Evolutionary conservation across 257 asterid genomes (phyloP).

Genomic region (Solanum okadae): DNA sequence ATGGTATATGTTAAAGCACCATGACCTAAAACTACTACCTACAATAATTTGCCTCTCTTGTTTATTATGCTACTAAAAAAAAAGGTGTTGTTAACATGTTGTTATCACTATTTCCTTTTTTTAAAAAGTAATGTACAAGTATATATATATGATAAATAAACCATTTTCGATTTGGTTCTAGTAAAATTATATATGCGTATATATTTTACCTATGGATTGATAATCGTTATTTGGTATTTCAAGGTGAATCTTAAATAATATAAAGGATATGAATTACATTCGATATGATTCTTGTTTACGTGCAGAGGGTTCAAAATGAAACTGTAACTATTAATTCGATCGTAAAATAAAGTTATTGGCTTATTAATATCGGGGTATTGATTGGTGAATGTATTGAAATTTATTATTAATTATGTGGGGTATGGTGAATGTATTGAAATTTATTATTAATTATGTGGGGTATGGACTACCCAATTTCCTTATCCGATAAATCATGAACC

Average conservation of each 20-base stretch:
- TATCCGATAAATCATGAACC: too few relatives aligned
- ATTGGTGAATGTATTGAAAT: too few relatives aligned
- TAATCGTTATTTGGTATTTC: too few relatives aligned
- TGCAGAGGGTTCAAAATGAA: too few relatives aligned
- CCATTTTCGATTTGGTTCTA: background rate
- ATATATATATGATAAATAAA: background rate
- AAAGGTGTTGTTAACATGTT: background rate
- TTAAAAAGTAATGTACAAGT: too few relatives aligned
- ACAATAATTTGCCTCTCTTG: background rate
- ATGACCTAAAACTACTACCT: background rate
- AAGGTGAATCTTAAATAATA: background rate
- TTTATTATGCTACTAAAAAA: background rate
- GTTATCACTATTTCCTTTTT: background rate
- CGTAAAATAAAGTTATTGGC: too few relatives aligned
- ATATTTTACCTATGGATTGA: too few relatives aligned
- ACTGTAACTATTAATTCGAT: too few relatives aligned
- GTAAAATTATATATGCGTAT: background rate
- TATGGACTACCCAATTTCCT: rapidly evolving
- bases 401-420: too few relatives aligned
- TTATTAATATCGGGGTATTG: too few relatives aligned
- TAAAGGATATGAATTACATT: background rate
- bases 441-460: too few relatives aligned
- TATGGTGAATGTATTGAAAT: too few relatives aligned
- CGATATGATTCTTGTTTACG: background rate
- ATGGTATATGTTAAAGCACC: background rate